Base-by-base conservation (phyloP, 345 rosid genomes). In the Camelina neglecta region DNA sequence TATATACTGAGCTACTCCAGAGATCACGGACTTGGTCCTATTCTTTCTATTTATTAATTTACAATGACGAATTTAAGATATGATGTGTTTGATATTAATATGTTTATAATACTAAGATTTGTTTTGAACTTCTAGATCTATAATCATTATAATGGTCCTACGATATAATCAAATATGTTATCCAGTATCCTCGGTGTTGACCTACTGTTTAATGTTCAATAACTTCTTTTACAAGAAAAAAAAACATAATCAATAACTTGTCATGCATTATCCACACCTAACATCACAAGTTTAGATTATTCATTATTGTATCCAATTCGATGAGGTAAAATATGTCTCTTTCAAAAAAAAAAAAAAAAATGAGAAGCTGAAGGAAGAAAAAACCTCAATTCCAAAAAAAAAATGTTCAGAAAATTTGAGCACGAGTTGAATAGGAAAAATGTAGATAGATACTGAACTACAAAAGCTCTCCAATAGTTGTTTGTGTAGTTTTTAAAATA, bases 21-120 rank as follows among this genome's bases (percentile, higher is more conserved):
- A 58, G 21, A 38, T 58, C 67, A 66, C 33, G 73, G 42, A 58
- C 73, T 58, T 66, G 44, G 67, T 66, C 78, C 42, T 21, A 35
- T 65, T 50, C 65, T 74, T 58, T 67, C 59, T 10, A 23, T 65
- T 64, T 35, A 36, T 36, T 8, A 36, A 12, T 16, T 66, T 57
- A 59, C 50, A 16, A 44, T 66, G 67, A 36, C 42, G 6, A 59
- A 2, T 12, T 58, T 66, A 23, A 65, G 38, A 24, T 65, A 74
- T 11, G n/a, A 29, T 29, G 4, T 36, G 56, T 42, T 44, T 11
- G 7, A 42, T 6, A 39, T 24, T 21, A 24, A 20, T 62, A 11
- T 0, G 13, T 49, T 49, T 26, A 10, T 51, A 49, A 10, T 51
- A 49, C 13, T 38, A 41, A 54, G 62, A 1, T n/a, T 49, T 13